A percentile compares a stretch with the other conserved stretches of the same genome.
phyloP scores from a whole-genome alignment of 768 basidiomycete species.

The Trametes punicea region DNA sequence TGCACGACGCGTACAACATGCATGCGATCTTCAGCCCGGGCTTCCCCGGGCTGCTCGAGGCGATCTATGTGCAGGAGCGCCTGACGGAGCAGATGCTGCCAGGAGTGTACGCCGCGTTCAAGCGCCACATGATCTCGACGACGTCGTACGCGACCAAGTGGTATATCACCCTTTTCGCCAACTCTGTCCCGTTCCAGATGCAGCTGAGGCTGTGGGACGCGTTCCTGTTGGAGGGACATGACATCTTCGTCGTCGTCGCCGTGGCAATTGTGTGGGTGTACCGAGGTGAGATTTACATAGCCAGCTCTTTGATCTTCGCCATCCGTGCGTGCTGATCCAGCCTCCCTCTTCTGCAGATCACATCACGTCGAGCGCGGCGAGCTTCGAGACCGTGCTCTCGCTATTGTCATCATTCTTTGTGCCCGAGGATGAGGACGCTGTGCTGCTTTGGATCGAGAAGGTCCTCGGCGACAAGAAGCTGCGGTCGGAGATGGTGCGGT shows the following conservation, averaged over 20 bases:
- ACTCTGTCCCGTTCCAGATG: constrained; percentile 92
- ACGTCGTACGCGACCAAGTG: constrained; percentile 98
- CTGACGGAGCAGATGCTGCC: constrained; percentile 88
- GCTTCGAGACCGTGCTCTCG: constrained; percentile 90
- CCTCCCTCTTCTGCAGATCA: constrained; percentile 66
- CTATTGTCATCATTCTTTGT: constrained; percentile 93
- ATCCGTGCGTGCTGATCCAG: too few species aligned
- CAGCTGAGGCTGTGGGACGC: constrained; percentile 95
- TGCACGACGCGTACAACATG: constrained; percentile 87
- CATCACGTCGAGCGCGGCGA: constrained; percentile 71
- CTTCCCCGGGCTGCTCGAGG: constrained; percentile 92
- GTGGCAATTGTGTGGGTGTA: constrained; percentile 91
- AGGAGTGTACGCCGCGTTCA: constrained; percentile 80
- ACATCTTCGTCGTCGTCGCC: constrained; percentile 82
- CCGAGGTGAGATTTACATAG: constrained; percentile 50
- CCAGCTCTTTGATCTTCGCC: neutral
- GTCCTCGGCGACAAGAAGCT: constrained; percentile 61
- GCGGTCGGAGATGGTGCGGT: constrained; percentile 61
- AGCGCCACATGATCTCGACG: constrained; percentile 85
- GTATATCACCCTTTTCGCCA: constrained; percentile 98
- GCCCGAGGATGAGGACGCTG: constrained; percentile 81
- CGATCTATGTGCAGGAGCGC: constrained; percentile 94
- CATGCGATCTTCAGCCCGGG: constrained; percentile 89
- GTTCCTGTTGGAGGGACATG: constrained; percentile 86
- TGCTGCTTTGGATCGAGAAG: constrained; percentile 78